Conservation (phyloP, 306 rosid genomes). For the Betula pendula region DNA sequence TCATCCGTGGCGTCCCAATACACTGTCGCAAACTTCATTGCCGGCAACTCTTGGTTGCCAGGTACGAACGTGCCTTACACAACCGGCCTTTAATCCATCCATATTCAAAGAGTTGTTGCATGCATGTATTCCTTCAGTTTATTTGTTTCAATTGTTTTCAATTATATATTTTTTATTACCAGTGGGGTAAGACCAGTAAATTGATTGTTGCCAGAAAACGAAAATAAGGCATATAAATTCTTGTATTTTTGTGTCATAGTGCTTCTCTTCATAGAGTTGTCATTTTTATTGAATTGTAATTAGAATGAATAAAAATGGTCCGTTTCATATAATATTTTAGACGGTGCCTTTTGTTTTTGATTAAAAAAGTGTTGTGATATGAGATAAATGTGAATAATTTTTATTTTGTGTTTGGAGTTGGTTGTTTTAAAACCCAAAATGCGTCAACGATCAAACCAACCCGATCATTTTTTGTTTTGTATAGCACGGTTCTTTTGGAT, state of each 20-base stretch:
- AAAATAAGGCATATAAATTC: not conserved
- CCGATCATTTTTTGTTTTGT: no score
- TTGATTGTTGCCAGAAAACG: not conserved
- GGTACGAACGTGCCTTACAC: conserved; percentile 68
- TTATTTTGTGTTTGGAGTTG: no score
- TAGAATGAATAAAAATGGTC: not conserved
- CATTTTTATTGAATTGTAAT: conserved; percentile 10
- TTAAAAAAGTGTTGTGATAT: no score
- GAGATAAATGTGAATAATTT: no score
- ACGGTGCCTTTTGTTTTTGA: no score
- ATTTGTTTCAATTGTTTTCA: not conserved
- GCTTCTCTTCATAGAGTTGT: not conserved
- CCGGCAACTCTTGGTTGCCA: conserved; percentile 62
- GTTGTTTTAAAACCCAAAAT: no score
- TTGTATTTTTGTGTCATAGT: conserved; percentile 4
- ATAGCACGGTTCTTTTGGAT: no score
- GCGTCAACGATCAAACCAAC: no score
- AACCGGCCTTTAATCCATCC: conserved; percentile 36
- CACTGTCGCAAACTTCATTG: conserved; percentile 64
- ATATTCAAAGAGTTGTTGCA: not conserved
- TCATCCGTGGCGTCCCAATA: conserved; percentile 64
- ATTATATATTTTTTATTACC: not conserved
- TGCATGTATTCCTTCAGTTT: not conserved
- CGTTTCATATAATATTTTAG: no score
- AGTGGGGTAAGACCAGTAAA: not conserved